Evolutionary conservation across 1,284 basidiomycete species (phyloP), one percentile per base, ranked within the genome.

Genomic region (Tylopilus sp.): DNA sequence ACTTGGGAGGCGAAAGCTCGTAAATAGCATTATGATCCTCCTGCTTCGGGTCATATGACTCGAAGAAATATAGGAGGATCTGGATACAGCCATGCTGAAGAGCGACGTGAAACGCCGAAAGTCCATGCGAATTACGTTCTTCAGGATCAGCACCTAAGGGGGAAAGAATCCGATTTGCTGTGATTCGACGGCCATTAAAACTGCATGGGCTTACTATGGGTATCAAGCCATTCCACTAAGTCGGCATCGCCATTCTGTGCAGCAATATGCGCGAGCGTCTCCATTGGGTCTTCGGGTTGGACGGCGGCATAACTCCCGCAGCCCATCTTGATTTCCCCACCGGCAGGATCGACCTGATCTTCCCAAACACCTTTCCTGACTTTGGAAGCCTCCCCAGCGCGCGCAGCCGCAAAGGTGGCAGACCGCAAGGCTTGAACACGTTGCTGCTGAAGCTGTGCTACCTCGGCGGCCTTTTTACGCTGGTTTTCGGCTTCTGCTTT

Each of bases 231-330:
- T 58, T 78, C 65, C 6, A 85, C 73, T 44, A 89, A 67, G 19
- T 76, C 75, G 6, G 66, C 56, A 64, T 88, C 75, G 7, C 79
- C 81, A 43, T 71, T 69, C 46, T 62, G 68, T 4, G 76, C 73
- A 40, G 77, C 81, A 47, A 89, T 84, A 57, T 89, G 86, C 48
- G 83, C 62, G 16, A 89, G 69, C 28, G 86, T 85, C 64, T 89
- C 79, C 51, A 71, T 67, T n/a, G 70, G 70, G 64, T 86, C 84
- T 44, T 70, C 57, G 6, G 81, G 80, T 13, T 55, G 56, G 10
- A 41, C 53, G 52, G 71, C 65, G 44, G 79, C 73, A 55, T 81
- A 79, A 36, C 69, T 72, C 41, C 78, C 75, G 51, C 75, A 78
- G n/a, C 79, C 79, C 44, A 65, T 56, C 57, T 77, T 79, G 46